These are phyloP conservation scores for Amanita molliuscula DNA, from an alignment of 768 basidiomycete species.

Conservation along the genomic window DNA sequence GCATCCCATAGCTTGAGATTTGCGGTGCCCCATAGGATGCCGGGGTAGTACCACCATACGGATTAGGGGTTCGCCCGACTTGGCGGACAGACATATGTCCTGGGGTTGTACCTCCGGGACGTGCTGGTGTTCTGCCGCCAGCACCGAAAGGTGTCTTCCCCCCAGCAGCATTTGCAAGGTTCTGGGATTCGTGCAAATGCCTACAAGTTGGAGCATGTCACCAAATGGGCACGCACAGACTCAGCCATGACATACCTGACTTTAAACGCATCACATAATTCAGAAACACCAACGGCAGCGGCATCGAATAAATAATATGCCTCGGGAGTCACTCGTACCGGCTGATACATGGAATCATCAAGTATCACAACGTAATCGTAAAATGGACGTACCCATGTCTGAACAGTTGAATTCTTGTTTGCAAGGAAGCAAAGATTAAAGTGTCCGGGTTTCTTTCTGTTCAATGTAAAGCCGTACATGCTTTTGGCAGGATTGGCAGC, in stretches of 20 bases:
- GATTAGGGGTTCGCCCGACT: constrained; percentile 67
- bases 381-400: constrained; percentile 69
- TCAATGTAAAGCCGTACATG: constrained; percentile 91
- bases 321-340: constrained; percentile 78
- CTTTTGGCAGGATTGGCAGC: constrained; percentile 91
- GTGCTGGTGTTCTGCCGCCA: constrained; percentile 66
- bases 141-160: constrained; percentile 77
- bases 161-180: constrained; percentile 38
- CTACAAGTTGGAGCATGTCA: constrained; percentile 21
- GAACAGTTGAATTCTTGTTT: constrained; percentile 81
- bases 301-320: constrained; percentile 88
- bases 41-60: constrained; percentile 46
- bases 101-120: constrained; percentile 71
- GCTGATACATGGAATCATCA: constrained; percentile 32
- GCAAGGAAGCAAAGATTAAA: constrained; percentile 91
- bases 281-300: constrained; percentile 82
- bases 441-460: constrained; percentile 84
- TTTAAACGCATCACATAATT: constrained; percentile 97
- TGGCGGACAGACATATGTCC: constrained; percentile 73
- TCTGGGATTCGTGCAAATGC: constrained; percentile 73
- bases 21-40: constrained; percentile 29
- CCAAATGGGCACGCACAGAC: neutral
- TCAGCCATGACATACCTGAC: constrained; percentile 38
- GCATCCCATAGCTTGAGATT: constrained; percentile 12
- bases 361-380: neutral